phyloP scores from a whole-genome alignment of 345 rosid species.

The Ailanthus altissimus region DNA sequence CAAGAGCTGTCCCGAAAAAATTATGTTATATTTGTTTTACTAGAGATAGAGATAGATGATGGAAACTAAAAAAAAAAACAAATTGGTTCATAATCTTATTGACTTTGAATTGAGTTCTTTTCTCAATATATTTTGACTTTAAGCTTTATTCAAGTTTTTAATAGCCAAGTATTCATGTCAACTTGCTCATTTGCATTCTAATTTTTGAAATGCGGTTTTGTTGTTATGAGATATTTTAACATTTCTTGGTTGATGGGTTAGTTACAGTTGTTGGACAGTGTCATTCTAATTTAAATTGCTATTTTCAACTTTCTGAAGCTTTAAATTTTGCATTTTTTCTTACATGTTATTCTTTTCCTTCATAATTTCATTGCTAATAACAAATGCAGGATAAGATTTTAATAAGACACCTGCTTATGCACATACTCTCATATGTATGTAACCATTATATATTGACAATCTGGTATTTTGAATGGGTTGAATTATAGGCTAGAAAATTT shows the following conservation, averaged over 20 bases:
- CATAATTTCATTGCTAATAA: not conserved
- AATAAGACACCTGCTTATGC: not conserved
- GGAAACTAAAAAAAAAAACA: too few species aligned
- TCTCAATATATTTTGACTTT: not conserved
- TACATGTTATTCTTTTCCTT: not conserved
- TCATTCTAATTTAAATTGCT: not conserved
- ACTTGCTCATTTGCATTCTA: not conserved
- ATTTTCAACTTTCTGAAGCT: not conserved
- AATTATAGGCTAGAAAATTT: conserved; percentile 81
- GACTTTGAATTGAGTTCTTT: not conserved
- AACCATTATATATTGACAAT: not conserved
- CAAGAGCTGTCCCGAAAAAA: too few species aligned
- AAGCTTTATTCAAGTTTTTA: not conserved
- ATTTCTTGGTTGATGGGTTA: not conserved
- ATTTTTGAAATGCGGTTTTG: not conserved
- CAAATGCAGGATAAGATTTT: not conserved
- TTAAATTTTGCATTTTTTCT: not conserved
- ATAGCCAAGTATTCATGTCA: not conserved
- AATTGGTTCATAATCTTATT: too few species aligned
- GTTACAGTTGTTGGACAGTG: not conserved
- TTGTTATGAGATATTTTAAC: not conserved
- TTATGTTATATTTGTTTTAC: too few species aligned
- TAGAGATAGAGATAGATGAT: not conserved
- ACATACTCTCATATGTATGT: not conserved
- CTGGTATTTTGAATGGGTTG: conserved; percentile 15